Conservation (phyloP, 2,329 filamentous ascomycete genomes). For the Colletotrichum spaethianum region DNA sequence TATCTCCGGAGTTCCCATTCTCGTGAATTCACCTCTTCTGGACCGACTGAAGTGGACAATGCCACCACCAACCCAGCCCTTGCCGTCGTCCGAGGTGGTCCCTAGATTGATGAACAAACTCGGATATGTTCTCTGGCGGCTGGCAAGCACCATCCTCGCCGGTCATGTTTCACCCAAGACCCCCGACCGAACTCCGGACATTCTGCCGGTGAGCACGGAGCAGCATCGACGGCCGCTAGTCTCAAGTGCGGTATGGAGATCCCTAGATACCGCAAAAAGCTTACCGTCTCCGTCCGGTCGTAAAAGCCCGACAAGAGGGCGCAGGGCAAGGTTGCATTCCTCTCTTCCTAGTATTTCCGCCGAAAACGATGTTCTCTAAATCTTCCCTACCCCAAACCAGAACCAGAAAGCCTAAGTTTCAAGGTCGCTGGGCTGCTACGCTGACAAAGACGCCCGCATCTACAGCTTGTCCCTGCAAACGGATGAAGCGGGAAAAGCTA, state of each 20-base stretch:
- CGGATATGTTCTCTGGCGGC: background rate
- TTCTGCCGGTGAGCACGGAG: conserved; percentile 31
- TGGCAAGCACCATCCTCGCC: conserved; percentile 8
- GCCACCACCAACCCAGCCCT: background rate
- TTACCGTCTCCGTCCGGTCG: conserved; percentile 19
- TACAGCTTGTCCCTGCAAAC: conserved; percentile 27
- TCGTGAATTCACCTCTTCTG: conserved; percentile 9
- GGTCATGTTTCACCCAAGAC: conserved; percentile 31
- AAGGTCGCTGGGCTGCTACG: conserved; percentile 1
- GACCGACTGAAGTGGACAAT: conserved; percentile 17
- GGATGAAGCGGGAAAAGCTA: conserved; percentile 26
- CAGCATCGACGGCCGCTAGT: conserved; percentile 17
- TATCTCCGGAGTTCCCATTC: background rate
- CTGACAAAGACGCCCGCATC: conserved; percentile 30
- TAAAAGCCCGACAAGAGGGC: background rate
- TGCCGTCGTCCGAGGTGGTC: conserved; percentile 21
- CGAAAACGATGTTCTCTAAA: conserved; percentile 20
- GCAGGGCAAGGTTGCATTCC: background rate
- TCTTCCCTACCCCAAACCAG: conserved; percentile 26
- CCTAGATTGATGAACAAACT: conserved; percentile 22
- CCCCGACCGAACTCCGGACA: conserved; percentile 32
- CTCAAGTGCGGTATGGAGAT: background rate
- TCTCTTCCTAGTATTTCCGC: conserved; percentile 24
- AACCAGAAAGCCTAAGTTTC: conserved; percentile 16
- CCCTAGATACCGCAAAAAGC: conserved; percentile 17